phyloP scores from a whole-genome alignment of 2,329 filamentous ascomycete species.

The Curvularia verruculosa region DNA sequence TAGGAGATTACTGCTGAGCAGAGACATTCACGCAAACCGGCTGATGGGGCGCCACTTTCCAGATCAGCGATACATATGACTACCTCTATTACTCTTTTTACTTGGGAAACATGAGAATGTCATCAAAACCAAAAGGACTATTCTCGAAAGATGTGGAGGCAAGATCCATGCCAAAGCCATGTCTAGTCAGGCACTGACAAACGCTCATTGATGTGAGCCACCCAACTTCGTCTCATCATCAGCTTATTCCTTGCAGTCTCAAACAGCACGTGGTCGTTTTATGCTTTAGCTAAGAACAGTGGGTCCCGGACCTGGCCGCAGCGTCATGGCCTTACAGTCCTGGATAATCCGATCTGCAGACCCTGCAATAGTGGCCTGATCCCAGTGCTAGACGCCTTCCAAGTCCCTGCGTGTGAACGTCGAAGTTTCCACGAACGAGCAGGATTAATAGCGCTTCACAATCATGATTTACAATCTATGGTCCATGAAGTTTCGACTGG shows the following conservation, averaged over 20 bases:
- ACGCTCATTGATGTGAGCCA: background rate
- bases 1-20: background rate
- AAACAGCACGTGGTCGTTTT: background rate
- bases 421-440: background rate
- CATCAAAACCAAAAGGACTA: background rate
- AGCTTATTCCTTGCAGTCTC: background rate
- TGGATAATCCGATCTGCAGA: background rate
- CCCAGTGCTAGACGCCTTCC: background rate
- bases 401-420: background rate
- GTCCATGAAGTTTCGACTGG: background rate
- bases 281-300: background rate
- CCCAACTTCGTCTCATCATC: background rate
- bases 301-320: background rate
- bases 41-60: background rate
- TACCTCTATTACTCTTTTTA: background rate
- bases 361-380: background rate
- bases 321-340: background rate
- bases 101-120: too few species aligned
- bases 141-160: background rate
- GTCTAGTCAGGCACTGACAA: background rate
- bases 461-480: background rate
- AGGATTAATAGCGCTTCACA: background rate
- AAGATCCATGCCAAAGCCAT: background rate
- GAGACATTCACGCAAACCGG: background rate
- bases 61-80: background rate